phyloP scores from a whole-genome alignment of 768 basidiomycete genomes.

The Paxillus involutus region DNA sequence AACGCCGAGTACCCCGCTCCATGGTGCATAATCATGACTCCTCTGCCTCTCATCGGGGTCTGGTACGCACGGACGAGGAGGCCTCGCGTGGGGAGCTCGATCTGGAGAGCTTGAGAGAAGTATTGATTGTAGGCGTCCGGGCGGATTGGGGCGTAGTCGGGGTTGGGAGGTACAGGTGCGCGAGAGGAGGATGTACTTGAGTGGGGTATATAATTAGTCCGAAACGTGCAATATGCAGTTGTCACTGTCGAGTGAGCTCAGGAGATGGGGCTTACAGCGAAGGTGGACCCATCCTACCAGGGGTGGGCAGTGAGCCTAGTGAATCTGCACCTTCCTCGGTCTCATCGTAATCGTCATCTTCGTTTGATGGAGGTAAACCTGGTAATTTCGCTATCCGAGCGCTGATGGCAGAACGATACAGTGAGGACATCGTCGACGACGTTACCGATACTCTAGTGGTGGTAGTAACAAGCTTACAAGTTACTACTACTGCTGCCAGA shows the following conservation, averaged over 20 bases:
- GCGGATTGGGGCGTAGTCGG: conserved; percentile 75
- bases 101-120: conserved; percentile 80
- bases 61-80: conserved; percentile 84
- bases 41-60: conserved; percentile 58
- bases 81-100: conserved; percentile 58
- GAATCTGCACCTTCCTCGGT: conserved; percentile 55
- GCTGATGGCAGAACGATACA: conserved; percentile 76
- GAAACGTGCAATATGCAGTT: conserved; percentile 15
- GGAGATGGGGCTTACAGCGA: conserved; percentile 48
- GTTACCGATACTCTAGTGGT: too few relatives aligned
- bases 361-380: conserved; percentile 41
- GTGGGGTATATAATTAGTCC: conserved; percentile 5
- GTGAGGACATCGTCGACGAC: conserved; percentile 53
- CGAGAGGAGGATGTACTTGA: conserved; percentile 26
- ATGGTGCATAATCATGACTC: conserved; percentile 90
- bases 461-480: too few relatives aligned
- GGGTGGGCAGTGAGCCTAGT: conserved; percentile 58
- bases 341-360: conserved; percentile 40
- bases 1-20: conserved; percentile 92
- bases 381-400: conserved; percentile 79
- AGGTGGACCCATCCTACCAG: conserved; percentile 54
- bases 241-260: conserved; percentile 4
- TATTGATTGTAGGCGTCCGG: conserved; percentile 52
- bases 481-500: too few relatives aligned
- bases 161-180: conserved; percentile 45